Percentiles rank a stretch among this genome's conserved stretches.
phyloP scores from a whole-genome alignment of 768 basidiomycete species.

The Infundibulicybe gibba region DNA sequence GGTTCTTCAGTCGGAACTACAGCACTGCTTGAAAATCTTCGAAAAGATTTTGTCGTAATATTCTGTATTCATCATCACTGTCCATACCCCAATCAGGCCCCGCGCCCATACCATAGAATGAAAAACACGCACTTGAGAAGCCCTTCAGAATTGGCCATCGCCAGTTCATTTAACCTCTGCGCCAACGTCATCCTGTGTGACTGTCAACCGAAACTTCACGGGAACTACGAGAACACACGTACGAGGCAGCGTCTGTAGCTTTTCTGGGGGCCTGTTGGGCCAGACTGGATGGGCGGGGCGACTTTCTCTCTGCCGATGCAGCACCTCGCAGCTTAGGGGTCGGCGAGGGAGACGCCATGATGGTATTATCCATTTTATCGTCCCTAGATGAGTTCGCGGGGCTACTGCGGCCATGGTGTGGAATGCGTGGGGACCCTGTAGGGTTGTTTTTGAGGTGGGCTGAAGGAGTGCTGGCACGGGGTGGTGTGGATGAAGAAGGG shows the following conservation, averaged over 20 bases:
- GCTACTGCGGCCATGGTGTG: constrained; percentile 10
- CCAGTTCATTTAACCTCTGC: constrained; percentile 77
- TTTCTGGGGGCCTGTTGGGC: constrained; percentile 19
- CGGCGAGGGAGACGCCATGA: constrained; percentile 12
- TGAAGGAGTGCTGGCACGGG: neutral
- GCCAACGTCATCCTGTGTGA: constrained; percentile 74
- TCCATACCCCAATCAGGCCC: neutral
- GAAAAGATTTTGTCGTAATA: constrained; percentile 81
- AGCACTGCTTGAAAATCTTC: constrained; percentile 66
- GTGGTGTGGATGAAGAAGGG: constrained; percentile 16
- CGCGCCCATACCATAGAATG: neutral
- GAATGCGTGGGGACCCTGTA: too few species aligned
- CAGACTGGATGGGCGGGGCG: too few species aligned
- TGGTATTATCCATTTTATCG: constrained; percentile 2
- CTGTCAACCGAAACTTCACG: too few species aligned
- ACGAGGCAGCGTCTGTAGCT: constrained; percentile 54
- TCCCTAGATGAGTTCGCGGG: constrained; percentile 5
- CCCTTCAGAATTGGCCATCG: constrained; percentile 76
- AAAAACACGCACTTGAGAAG: constrained; percentile 56
- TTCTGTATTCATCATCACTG: constrained; percentile 86
- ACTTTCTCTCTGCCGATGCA: constrained; percentile 6
- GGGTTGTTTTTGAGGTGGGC: too few species aligned
- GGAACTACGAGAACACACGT: constrained; percentile 20
- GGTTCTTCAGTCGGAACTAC: constrained; percentile 59
- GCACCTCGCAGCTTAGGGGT: constrained; percentile 11